Evolutionary conservation across 2,329 filamentous ascomycete species (phyloP).

Genomic region (Botryotinia globosa): DNA sequence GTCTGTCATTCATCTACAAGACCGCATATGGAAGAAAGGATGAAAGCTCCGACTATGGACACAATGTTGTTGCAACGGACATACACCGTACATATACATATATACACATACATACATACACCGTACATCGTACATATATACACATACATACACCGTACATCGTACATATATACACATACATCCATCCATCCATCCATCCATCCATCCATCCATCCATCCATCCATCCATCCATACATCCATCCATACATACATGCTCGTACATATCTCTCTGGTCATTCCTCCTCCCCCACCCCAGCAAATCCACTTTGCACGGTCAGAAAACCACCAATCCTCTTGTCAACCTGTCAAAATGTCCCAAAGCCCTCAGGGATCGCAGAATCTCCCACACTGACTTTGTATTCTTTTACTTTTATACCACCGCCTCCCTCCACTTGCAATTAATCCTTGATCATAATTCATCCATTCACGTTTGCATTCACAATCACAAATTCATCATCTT

Average conservation of each 20-base stretch:
- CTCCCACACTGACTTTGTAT: slow-evolving; percentile 6
- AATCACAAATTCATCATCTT: slow-evolving; percentile 11
- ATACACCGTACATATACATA: neutral
- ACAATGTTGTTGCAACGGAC: neutral
- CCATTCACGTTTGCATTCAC: slow-evolving; percentile 5
- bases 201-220: no score
- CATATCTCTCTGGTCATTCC: neutral
- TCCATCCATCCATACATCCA: no score
- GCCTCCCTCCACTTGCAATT: neutral
- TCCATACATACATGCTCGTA: neutral
- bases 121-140: no score
- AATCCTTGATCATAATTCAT: slow-evolving; percentile 4
- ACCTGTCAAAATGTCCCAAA: neutral
- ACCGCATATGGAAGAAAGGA: neutral
- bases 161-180: no score
- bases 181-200: no score
- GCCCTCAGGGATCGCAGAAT: slow-evolving; percentile 21
- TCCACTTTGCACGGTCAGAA: neutral
- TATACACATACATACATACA: no score
- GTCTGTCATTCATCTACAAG: neutral
- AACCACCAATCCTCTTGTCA: neutral
- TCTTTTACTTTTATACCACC: neutral
- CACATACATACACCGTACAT: no score
- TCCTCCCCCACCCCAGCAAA: neutral
- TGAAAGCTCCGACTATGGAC: neutral